Conservation (phyloP, 1,139 yeast species). For the Sugiyamaella castrensis region DNA sequence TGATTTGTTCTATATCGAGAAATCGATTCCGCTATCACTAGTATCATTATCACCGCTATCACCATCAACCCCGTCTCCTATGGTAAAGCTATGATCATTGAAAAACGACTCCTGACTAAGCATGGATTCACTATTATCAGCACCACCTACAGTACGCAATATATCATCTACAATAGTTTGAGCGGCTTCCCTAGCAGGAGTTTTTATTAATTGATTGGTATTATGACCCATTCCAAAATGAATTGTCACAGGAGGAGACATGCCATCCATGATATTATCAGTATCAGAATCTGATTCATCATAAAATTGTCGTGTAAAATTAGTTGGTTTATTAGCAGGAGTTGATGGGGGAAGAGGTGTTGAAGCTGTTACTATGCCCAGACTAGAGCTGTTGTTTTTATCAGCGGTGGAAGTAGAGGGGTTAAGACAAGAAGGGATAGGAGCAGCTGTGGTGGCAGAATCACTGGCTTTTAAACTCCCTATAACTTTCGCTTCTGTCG, state of each 20-base stretch:
- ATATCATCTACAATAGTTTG: slow-evolving; percentile 28
- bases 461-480: not conserved
- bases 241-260: slow-evolving; percentile 33
- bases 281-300: slow-evolving; percentile 28
- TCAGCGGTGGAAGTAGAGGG: too few species aligned
- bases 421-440: not conserved
- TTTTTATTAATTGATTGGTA: slow-evolving; percentile 21
- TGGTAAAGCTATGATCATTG: slow-evolving; percentile 12
- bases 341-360: slow-evolving; percentile 3
- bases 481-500: not conserved
- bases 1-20: slow-evolving; percentile 1
- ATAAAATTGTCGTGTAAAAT: slow-evolving; percentile 13
- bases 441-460: slow-evolving; percentile 7
- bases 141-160: slow-evolving; percentile 23
- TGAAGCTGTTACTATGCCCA: not conserved
- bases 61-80: not conserved
- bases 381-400: not conserved
- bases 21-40: slow-evolving; percentile 11
- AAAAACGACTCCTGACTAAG: slow-evolving; percentile 15
- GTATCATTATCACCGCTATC: slow-evolving; percentile 9
- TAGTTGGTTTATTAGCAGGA: slow-evolving; percentile 7
- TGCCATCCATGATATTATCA: slow-evolving; percentile 27
- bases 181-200: slow-evolving; percentile 33
- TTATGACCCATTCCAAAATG: slow-evolving; percentile 24
- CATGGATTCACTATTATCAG: slow-evolving; percentile 19